A percentile compares a stretch with the other conserved stretches of the same genome.
Evolutionary conservation across 2,329 filamentous ascomycete species (phyloP).

Genomic region (Neonectria ditissima): DNA sequence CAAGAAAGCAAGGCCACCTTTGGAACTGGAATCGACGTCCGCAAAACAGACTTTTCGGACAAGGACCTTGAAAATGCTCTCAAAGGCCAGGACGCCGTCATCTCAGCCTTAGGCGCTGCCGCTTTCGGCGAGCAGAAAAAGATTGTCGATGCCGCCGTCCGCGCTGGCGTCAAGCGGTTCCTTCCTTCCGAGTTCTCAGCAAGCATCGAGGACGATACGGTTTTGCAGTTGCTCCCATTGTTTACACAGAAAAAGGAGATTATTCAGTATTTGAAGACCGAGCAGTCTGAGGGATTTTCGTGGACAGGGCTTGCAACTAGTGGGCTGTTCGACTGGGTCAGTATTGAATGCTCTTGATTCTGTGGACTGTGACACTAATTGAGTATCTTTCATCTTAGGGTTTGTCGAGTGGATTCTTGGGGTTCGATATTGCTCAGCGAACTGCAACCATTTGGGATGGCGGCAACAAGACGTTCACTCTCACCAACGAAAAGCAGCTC

Average conservation of each 20-base stretch:
- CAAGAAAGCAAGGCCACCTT: slow-evolving; percentile 26
- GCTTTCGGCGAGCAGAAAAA: slow-evolving; percentile 57
- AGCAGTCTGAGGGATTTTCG: slow-evolving; percentile 28
- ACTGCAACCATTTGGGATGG: slow-evolving; percentile 30
- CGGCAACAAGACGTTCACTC: slow-evolving; percentile 28
- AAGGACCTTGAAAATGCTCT: slow-evolving; percentile 22
- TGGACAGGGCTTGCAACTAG: slow-evolving; percentile 51
- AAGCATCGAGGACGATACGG: slow-evolving; percentile 45
- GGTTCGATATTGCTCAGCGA: slow-evolving; percentile 23
- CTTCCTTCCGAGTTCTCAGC: slow-evolving; percentile 63
- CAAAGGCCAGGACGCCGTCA: slow-evolving; percentile 31
- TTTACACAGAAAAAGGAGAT: slow-evolving; percentile 36
- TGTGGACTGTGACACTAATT: neutral
- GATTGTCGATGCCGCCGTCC: slow-evolving; percentile 64
- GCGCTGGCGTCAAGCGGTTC: slow-evolving; percentile 65
- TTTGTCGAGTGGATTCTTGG: slow-evolving; percentile 29
- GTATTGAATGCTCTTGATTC: neutral
- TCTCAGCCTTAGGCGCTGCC: slow-evolving; percentile 58
- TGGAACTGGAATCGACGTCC: slow-evolving; percentile 13
- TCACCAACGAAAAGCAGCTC: slow-evolving; percentile 44
- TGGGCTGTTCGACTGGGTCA: slow-evolving; percentile 40
- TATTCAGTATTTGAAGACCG: slow-evolving; percentile 27
- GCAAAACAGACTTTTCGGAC: slow-evolving; percentile 29
- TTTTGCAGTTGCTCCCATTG: slow-evolving; percentile 33
- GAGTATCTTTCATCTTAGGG: slow-evolving; percentile 3